phyloP scores from a whole-genome alignment of 2,329 filamentous ascomycete genomes.

The Venturia effusa region DNA sequence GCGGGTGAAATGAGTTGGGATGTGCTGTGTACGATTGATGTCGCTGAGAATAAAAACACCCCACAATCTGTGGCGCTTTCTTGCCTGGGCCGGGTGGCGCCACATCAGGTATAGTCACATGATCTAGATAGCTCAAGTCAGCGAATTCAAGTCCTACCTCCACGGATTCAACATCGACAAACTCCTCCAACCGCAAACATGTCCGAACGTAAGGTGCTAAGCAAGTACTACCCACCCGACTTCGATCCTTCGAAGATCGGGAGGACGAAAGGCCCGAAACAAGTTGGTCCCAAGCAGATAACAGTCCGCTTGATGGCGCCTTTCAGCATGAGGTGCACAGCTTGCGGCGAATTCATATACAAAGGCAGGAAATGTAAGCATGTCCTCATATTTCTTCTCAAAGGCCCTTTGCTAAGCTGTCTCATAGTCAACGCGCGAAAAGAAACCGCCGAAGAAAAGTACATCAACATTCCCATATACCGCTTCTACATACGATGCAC shows the following conservation, averaged over 20 bases:
- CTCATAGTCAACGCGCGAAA: slow-evolving; percentile 69
- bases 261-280: slow-evolving; percentile 57
- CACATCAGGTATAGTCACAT: not conserved
- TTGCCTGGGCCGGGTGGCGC: not conserved
- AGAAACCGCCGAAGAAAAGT: slow-evolving; percentile 82
- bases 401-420: not conserved
- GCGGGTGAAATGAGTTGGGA: not conserved
- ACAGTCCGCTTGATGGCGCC: slow-evolving; percentile 86
- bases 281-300: slow-evolving; percentile 67
- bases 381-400: not conserved
- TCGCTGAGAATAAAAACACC: not conserved
- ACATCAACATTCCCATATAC: slow-evolving; percentile 78
- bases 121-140: not conserved
- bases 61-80: not conserved
- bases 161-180: not conserved
- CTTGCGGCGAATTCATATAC: slow-evolving; percentile 74
- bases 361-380: slow-evolving; percentile 64
- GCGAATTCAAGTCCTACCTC: not conserved
- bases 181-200: slow-evolving; percentile 37
- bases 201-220: slow-evolving; percentile 78
- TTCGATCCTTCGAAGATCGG: slow-evolving; percentile 81
- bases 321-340: slow-evolving; percentile 66
- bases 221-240: slow-evolving; percentile 59
- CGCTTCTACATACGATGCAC: slow-evolving; percentile 89
- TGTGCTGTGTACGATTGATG: not conserved